These are phyloP conservation scores for Pleurotus sapidus DNA, from an alignment of 768 basidiomycete species.

Conservation along the genomic window DNA sequence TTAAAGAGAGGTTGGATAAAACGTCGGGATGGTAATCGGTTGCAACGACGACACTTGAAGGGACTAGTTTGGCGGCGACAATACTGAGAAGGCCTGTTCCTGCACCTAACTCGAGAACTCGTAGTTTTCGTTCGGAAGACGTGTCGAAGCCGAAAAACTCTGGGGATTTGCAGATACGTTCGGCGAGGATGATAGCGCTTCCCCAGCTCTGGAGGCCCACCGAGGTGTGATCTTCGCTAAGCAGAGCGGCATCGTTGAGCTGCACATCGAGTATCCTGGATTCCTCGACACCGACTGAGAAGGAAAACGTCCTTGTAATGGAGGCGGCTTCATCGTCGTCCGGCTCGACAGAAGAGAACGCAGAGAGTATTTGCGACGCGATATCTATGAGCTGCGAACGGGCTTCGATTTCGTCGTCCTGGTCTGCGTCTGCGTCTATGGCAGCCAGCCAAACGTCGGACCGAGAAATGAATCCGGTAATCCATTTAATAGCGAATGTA, in stretches of 20 bases:
- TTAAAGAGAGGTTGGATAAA: conserved; percentile 60
- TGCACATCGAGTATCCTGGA: conserved; percentile 39
- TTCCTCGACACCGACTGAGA: conserved; percentile 20
- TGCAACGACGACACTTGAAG: conserved; percentile 44
- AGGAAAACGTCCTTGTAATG: conserved; percentile 55
- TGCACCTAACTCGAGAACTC: conserved; percentile 79
- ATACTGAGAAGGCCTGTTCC: conserved; percentile 86
- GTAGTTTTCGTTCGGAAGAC: conserved; percentile 19
- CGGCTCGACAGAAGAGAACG: conserved; percentile 40
- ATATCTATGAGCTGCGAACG: conserved; percentile 49
- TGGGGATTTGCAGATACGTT: conserved; percentile 53
- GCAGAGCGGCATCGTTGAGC: conserved; percentile 69
- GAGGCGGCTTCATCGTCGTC: conserved; percentile 36
- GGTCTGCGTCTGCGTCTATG: conserved; percentile 15
- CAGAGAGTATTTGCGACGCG: conserved; percentile 54
- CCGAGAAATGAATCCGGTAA: conserved; percentile 65
- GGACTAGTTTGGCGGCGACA: conserved; percentile 45
- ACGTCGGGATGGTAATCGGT: conserved; percentile 83
- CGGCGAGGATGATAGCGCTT: conserved; percentile 68
- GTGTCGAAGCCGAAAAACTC: conserved; percentile 32
- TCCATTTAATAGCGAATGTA: conserved; percentile 67
- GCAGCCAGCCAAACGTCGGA: conserved; percentile 46
- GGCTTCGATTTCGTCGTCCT: conserved; percentile 31
- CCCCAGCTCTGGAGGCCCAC: conserved; percentile 88
- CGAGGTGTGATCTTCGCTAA: conserved; percentile 66